Evolutionary conservation across 306 rosid genomes (phyloP), one percentile per base, ranked within the genome.

Genomic region (Quercus agrifolia): DNA sequence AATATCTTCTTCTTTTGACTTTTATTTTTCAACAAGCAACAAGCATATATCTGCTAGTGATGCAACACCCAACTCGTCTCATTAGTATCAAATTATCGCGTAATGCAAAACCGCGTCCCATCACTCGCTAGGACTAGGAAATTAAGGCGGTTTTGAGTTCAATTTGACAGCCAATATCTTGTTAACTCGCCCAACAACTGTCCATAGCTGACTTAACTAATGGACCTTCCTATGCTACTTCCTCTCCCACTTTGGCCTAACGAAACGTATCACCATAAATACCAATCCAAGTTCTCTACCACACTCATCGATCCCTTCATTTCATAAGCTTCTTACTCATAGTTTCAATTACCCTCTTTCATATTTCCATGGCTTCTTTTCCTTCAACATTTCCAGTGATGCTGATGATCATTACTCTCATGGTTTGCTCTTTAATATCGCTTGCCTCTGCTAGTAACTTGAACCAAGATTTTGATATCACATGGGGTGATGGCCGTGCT

Each of bases 401-500:
- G 33, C 61, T 79, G 67, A 62, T 86, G 20, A 4, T 84, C 51
- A 3, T 70, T 35, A 35, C 9, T 9, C 75, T 78, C 46, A 21
- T 85, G 12, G 4, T 74, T 6, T 44, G 83, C 76, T 81, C 85
- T 61, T 25, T 84, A 20, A 23, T 79, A 77, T 35, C 2, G 44
- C 54, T 44, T 61, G 78, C 77, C 56, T 73, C 27, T 41, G 88
- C 90, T 12, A 77, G 89, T 14, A 76, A 89, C 71, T 79, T 92
- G 19, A 67, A 84, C 84, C 67, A 82, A 11, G 86, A 92, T 18
- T 86, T 92, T 74, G 86, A 89, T 11, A 76, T 92, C 44, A 87
- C 89, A 0, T 92, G 97, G 93, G 92, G 95, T 7, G 89, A 85
- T 83, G 95, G 89, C 3, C 87, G 92, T 1, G 95, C 87, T 46